These are phyloP conservation scores for Lophiostoma macrostomum DNA, from an alignment of 495 filamentous ascomycete genomes.

Conservation along the genomic window DNA sequence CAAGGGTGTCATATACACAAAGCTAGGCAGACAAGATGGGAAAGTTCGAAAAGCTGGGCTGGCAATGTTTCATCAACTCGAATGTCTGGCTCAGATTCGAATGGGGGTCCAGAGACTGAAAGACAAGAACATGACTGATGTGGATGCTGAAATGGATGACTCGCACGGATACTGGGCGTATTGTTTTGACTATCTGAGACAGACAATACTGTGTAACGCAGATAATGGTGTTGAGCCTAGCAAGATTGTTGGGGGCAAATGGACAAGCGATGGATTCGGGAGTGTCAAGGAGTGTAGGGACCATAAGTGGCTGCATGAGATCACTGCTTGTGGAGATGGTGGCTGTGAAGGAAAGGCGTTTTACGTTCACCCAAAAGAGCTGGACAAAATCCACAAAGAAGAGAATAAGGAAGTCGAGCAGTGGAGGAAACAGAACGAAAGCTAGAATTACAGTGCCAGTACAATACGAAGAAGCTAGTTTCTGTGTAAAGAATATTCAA, in stretches of 20 bases:
- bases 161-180: constrained; percentile 1
- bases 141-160: not conserved
- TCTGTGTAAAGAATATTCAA: not conserved
- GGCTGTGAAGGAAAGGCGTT: constrained; percentile 3
- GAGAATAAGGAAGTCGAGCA: constrained; percentile 1
- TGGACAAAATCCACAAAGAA: not conserved
- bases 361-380: not conserved
- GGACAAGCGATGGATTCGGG: not conserved
- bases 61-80: constrained; percentile 17
- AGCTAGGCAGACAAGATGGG: not conserved
- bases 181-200: constrained; percentile 23
- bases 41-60: not conserved
- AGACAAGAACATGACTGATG: not conserved
- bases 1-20: not conserved
- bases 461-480: not conserved
- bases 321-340: constrained; percentile 9
- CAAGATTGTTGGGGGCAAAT: not conserved
- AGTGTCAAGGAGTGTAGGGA: constrained; percentile 17
- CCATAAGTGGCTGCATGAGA: constrained; percentile 14
- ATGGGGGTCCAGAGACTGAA: not conserved
- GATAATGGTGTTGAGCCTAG: constrained; percentile 17
- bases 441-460: no score
- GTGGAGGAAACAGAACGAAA: constrained; percentile 2
- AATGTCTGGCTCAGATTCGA: constrained; percentile 4
- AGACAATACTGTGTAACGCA: constrained; percentile 7